These are phyloP conservation scores for Dactylellina cionopaga DNA, from an alignment of 2,329 filamentous ascomycete genomes.

Conservation along the genomic window DNA sequence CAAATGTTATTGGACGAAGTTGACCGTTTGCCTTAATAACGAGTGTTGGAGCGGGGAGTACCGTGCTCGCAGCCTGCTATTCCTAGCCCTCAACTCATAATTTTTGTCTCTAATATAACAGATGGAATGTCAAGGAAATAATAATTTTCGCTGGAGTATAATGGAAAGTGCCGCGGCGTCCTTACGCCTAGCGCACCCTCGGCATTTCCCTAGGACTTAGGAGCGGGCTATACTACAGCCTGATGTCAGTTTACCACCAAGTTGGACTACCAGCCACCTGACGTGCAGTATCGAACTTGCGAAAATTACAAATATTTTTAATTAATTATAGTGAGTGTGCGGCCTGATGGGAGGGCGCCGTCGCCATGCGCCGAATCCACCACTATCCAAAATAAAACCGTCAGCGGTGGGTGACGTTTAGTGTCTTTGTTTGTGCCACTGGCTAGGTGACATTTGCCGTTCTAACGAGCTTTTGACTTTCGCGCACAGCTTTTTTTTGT, in stretches of 20 bases:
- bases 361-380: neutral
- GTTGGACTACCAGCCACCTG: constrained; percentile 20
- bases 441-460: no score
- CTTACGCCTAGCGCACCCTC: no score
- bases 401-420: constrained; percentile 5
- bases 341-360: neutral
- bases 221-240: no score
- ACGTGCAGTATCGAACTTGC: neutral
- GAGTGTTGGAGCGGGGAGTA: neutral
- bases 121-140: no score
- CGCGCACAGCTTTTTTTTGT: no score
- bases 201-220: neutral
- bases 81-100: neutral
- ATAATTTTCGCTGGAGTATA: no score
- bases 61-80: constrained; percentile 3
- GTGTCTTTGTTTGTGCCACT: no score
- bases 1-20: neutral
- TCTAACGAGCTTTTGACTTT: no score
- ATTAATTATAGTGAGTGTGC: neutral
- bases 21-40: constrained; percentile 19
- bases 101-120: no score
- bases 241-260: no score
- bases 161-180: no score
- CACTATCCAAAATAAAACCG: no score
- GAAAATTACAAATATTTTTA: constrained; percentile 9